Base-by-base conservation (phyloP, 2,329 filamentous ascomycete species). In the Diaporthe capsici region DNA sequence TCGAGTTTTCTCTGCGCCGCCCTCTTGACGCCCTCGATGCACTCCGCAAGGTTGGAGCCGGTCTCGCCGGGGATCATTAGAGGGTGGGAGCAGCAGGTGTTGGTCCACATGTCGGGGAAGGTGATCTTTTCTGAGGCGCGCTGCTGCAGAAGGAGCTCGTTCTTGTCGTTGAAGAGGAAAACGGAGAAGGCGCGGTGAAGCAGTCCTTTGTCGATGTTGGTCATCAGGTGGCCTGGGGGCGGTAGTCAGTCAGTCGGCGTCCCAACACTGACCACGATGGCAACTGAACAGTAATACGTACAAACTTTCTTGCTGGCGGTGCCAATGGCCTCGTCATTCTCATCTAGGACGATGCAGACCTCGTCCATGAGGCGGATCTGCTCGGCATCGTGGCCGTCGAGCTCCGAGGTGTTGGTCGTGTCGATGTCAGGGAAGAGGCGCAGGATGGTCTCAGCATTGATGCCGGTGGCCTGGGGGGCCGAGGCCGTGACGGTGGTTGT, bases 21-120 rank as follows among this genome's bases (percentile, higher is more conserved):
- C 76, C 94, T 92, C 89, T 98, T 98, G 79, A 96, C 97, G 39
- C 97, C 97, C 80, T 91, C 88, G 75, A 98, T 88, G 7, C 96
- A 94, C 79, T 95, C 94, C 68, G 93, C 90, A 58, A 99, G 89
- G 79, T 93, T 94, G 44, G 92, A 90, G 78, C 97, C 97, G 37
- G 95, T 98, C 91, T 99, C 97, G 78, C 94, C 93, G 12, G 97
- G 94, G 79, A 98, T 94, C 73, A 95, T 94, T 77, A 99, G 90
- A 7, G 97, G 97, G 85, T 99, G 97, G 53, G 97, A 99, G 89
- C 97, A 99, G 90, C 97, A 99, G 44, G 97, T 99, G 87, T 99
- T 99, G 78, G 97, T 99, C 97, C 97, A 99, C 93, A 98, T 96
- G 84, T 98, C 95, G 67, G 97, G 96, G 87, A 99, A 99, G 9